Evolutionary conservation across 371 early-diverging fungal genomes (phyloP), one percentile per base, ranked within the genome.

Genomic region (Mycotypha africana): DNA sequence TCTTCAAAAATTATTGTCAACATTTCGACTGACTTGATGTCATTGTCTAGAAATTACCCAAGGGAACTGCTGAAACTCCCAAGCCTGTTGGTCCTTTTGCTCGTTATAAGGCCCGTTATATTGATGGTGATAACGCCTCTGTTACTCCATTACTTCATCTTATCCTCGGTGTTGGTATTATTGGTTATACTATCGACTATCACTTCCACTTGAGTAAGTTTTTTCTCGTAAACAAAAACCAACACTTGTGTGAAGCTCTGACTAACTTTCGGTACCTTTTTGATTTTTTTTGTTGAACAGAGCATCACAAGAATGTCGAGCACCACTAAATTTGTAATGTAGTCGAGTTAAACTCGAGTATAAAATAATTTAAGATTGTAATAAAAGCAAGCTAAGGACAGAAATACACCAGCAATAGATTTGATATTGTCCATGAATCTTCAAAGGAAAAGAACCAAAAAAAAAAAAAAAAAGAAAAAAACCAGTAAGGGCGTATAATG

Each of bases 251-350:
- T 40, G 35, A 11, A 16, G 15, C 43, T 20, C 12, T 32, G 26
- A 2, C n/a, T n/a, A n/a, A n/a, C n/a, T n/a, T n/a, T n/a, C n/a
- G n/a, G n/a, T n/a, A n/a, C n/a, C n/a, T n/a, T n/a, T n/a, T n/a
- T n/a, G n/a, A n/a, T n/a, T n/a, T n/a, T n/a, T n/a, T n/a, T 35
- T 39, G 42, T 34, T 35, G 31, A 35, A 30, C 57, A 80, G 80
- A 81, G 74, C 81, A 81, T 72, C 81, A 81, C 77, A 81, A 81
- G 81, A 81, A 78, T 62, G 81, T 74, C 51, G 78, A 76, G 51
- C 81, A 81, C 67, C 81, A 81, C 57, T 80, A 80, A 45, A 56
- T 36, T 21, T 28, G 39, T 17, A n/a, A n/a, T n/a, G n/a, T n/a
- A n/a, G n/a, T n/a, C n/a, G n/a, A n/a, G n/a, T n/a, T n/a, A n/a